Evolutionary conservation across 2,329 filamentous ascomycete genomes (phyloP).

Genomic region (Beauveria sp.): DNA sequence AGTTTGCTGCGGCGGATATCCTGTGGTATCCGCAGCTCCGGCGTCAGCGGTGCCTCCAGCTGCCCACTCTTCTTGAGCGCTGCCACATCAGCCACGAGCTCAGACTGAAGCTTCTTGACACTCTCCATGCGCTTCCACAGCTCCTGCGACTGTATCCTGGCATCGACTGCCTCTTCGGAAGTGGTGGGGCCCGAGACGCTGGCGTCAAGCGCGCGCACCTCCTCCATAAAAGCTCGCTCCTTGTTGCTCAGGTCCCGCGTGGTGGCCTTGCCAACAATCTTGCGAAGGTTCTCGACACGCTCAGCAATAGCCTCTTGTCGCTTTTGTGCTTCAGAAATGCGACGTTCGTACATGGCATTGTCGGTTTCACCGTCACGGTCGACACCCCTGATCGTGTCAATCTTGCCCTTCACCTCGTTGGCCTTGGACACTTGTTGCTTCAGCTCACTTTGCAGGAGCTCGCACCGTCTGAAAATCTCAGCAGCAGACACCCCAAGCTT

Average conservation of each 20-base stretch:
- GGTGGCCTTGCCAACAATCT: slow-evolving; percentile 33
- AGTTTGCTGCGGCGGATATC: slow-evolving; percentile 58
- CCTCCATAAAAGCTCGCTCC: slow-evolving; percentile 38
- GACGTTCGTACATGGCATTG: slow-evolving; percentile 50
- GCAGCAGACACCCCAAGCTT: slow-evolving; percentile 61
- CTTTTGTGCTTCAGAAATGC: slow-evolving; percentile 46
- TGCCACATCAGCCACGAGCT: slow-evolving; percentile 44
- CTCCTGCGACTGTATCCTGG: slow-evolving; percentile 37
- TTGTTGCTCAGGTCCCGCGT: slow-evolving; percentile 37
- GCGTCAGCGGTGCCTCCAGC: slow-evolving; percentile 22
- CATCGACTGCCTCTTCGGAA: slow-evolving; percentile 23
- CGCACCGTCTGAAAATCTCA: slow-evolving; percentile 65
- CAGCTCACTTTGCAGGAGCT: slow-evolving; percentile 60
- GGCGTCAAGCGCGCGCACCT: slow-evolving; percentile 47
- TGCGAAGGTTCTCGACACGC: slow-evolving; percentile 52
- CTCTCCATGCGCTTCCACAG: slow-evolving; percentile 51
- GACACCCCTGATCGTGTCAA: slow-evolving; percentile 52
- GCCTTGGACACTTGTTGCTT: slow-evolving; percentile 59
- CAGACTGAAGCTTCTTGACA: slow-evolving; percentile 44
- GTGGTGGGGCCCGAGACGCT: slow-evolving; percentile 34
- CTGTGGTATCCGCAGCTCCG: slow-evolving; percentile 46
- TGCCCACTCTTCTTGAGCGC: slow-evolving; percentile 29
- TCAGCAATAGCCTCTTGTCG: slow-evolving; percentile 50
- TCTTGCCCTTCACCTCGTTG: slow-evolving; percentile 55
- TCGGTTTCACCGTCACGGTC: slow-evolving; percentile 43